Evolutionary conservation across 202 grass and related monocot species (phyloP), one percentile per base, ranked within the genome.

Genomic region (Panicum hallii): DNA sequence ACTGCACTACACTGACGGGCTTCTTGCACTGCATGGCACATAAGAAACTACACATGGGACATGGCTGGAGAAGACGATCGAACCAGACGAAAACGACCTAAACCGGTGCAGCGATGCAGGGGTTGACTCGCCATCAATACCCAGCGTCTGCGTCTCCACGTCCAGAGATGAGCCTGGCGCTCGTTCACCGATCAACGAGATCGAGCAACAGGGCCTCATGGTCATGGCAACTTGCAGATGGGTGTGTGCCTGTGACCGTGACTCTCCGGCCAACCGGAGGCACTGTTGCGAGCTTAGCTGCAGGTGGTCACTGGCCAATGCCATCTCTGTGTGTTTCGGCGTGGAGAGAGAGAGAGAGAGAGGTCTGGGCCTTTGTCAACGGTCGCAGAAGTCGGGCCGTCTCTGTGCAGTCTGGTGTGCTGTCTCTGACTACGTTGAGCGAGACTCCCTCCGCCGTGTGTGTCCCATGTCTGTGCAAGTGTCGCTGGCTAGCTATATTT

Each of bases 361-460:
- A 48, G 53, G 1, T 26, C 26, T 1, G 26, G 26, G 26, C 26
- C 26, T 26, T 26, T 56, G 84, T 86, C 84, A 66, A 66, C 72
- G 58, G 84, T 86, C 84, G 34, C 47, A 70, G 17, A 86, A 86
- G 84, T 80, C 58, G 58, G 84, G 47, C 84, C 63, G 46, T 46
- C 44, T 53, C 46, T 49, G 68, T 11, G 23, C 52, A 38, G 4
- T 32, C 44, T 17, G 20, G 19, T 58, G 23, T 61, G 83, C 64
- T 70, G 32, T 71, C 66, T 32, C 15, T 43, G 6, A 20, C 42
- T 20, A 7, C 5, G 13, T 14, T 28, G 36, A 45, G 40, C 3
- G 49, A 43, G 56, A 22, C 57, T 43, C 36, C 6, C n/a, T 28
- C 47, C 56, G 9, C 41, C 20, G 1, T 38, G 38, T 58, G 13